Base-by-base conservation (phyloP, 2,329 filamentous ascomycete genomes). In the Pestalotiopsis fici region DNA sequence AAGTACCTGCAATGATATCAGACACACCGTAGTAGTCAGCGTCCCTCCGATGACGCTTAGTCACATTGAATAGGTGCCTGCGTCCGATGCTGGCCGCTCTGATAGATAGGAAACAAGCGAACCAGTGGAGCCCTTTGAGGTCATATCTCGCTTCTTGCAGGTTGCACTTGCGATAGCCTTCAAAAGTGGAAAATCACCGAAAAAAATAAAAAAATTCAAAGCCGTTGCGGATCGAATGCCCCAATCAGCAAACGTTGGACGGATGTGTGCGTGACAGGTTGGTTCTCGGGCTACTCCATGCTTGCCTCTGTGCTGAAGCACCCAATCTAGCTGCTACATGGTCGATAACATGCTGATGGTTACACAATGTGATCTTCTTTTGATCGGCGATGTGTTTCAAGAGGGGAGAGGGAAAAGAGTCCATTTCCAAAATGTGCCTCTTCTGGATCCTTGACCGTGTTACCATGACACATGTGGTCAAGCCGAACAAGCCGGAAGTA, bases 1-100 rank as follows among this genome's bases (percentile, higher is more conserved):
- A 50, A 65, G 71, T 77, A 77, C 71, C 74, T 74, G 70, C 74
- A 67, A 72, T 69, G 66, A 71, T 72, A 75, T 73, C 69, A 75
- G 43, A 50, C 43, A 47, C 18, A 50, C 43, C 21, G 18, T 21
- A 11, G 43, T 50, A 50, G 43, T 50, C 43, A 50, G 18, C 43
- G 31, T 55, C 27, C 64, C 59, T 54, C 57, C 66, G 66, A 55
- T 54, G 66, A 39, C 54, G 55, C 66, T 43, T 25, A 31, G 25
- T 7, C 60, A 12, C 60, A 39, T 18, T 25, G 39, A 27, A 27
- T 50, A 31, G 15, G 31, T n/a, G 25, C 35, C 27, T 61, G 27
- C 25, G 59, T 31, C 57, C 57, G 57, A 60, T 60, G 28, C 11
- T 57, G 55, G 31, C 55, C 57, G 25, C 57, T 35, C 31, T 31